Base-by-base conservation (phyloP, 2,329 filamentous ascomycete genomes). In the Laburnicola sp. region DNA sequence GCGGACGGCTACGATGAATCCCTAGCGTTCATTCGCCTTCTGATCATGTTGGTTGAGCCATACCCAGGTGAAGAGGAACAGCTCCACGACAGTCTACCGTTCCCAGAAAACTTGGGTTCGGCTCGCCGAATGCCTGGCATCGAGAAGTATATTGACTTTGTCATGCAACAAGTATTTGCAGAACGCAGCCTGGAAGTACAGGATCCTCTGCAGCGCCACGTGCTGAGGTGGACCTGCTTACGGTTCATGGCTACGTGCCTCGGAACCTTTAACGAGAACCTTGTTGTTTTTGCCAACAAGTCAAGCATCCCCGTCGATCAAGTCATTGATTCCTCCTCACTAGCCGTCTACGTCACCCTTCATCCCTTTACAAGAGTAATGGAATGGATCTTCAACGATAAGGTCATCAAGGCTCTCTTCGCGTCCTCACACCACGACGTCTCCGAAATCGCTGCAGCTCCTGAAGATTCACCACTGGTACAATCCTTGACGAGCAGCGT, bases 301-400 rank as follows among this genome's bases (percentile, higher is more conserved):
- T 88, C 89, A 2, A 87, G 82, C 53, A 79, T 95, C 27, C 78
- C 83, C 25, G 85, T 96, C 11, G 91, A 97, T 68, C 76, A 82
- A 7, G 83, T 88, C 11, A 89, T 96, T 58, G 82, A 82, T 36
- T 82, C 89, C 3, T 87, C 86, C 2, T 88, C 89, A 49, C 78
- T 97, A 3, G 84, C 86, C 43, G 82, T 83, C 4, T 99, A 99
- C 68, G 85, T 94, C 51, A 84, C 86, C 23, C 82, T 96, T 46
- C 95, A 99, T 74, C 93, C 95, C 0, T 99, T 97, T 66, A 86
- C 89, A 2, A 85, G 95, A 52, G 87, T 96, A 11, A 97, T 97
- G 89, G 94, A 99, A 68, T 97, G 94, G 91, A 84, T 99, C 74
- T 96, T 96, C 73, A 97, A 96, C 68, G 90, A 95, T 65, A 90